Conservation (phyloP, 164 flowering plant species). For the Saururus chinensis region DNA sequence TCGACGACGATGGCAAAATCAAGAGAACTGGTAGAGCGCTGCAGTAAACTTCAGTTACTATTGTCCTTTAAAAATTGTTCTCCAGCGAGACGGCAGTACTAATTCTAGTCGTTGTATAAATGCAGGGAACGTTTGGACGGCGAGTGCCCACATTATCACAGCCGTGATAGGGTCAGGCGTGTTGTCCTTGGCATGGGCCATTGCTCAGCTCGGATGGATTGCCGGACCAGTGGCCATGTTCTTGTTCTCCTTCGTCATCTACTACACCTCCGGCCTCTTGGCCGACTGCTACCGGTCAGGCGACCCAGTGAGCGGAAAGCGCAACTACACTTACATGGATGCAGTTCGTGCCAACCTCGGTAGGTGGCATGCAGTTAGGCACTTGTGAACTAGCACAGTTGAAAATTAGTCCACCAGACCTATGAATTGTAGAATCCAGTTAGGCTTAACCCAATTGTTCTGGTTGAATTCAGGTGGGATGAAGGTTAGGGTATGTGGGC, state of each 20-base stretch:
- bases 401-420: too few relatives aligned
- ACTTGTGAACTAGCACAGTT: background rate
- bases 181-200: conserved; percentile 49
- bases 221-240: conserved; percentile 50
- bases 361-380: conserved; percentile 2
- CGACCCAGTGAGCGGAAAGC: conserved; percentile 35
- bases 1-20: conserved; percentile 41
- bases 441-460: background rate
- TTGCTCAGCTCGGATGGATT: conserved; percentile 63
- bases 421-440: too few relatives aligned
- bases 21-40: conserved; percentile 28
- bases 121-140: conserved; percentile 49
- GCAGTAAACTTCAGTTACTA: background rate
- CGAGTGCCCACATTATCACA: conserved; percentile 51
- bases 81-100: background rate
- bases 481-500: conserved; percentile 44
- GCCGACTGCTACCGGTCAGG: conserved; percentile 44
- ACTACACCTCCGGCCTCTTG: conserved; percentile 42
- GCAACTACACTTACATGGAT: conserved; percentile 55
- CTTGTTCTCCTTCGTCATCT: conserved; percentile 38
- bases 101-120: background rate
- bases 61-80: background rate
- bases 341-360: conserved; percentile 48
- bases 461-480: conserved; percentile 32
- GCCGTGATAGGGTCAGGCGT: conserved; percentile 63